Percentiles rank a stretch among this genome's conserved stretches.
These are phyloP conservation scores for Teunomyces tritomae DNA, from an alignment of 805 yeast genomes.

Conservation along the genomic window DNA sequence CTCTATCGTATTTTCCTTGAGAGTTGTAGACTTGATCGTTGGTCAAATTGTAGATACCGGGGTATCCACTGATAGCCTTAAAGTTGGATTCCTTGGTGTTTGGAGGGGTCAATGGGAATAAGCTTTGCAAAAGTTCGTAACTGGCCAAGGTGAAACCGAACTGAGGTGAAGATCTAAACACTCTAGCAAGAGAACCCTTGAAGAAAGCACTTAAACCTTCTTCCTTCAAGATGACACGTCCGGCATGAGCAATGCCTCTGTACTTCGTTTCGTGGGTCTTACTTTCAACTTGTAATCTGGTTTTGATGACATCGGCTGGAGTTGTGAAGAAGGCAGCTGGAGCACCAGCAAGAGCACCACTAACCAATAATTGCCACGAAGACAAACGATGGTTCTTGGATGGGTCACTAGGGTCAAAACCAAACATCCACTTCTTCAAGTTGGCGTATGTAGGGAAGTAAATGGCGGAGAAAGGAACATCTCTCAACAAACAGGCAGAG, in stretches of 20 bases:
- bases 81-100: constrained; percentile 42
- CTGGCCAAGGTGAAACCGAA: constrained; percentile 98
- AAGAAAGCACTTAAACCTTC: constrained; percentile 87
- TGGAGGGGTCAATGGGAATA: constrained; percentile 67
- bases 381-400: constrained; percentile 57
- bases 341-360: constrained; percentile 97
- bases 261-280: constrained; percentile 75
- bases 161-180: constrained; percentile 93
- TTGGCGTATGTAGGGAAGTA: constrained; percentile 97
- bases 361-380: constrained; percentile 77
- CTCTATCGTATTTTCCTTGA: constrained; percentile 33
- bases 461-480: constrained; percentile 94
- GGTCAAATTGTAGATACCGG: constrained; percentile 44
- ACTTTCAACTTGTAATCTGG: constrained; percentile 85
- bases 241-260: constrained; percentile 75
- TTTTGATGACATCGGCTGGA: constrained; percentile 95
- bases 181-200: constrained; percentile 96
- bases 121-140: constrained; percentile 81
- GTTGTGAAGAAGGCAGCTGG: constrained; percentile 97
- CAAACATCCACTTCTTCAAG: constrained; percentile 75
- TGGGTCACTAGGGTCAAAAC: constrained; percentile 68
- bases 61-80: constrained; percentile 44
- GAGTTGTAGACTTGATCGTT: constrained; percentile 44
- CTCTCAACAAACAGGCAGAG: constrained; percentile 85
- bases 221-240: constrained; percentile 65